Evolutionary conservation across 495 filamentous ascomycete species (phyloP).

Genomic region (Ascobolus immersus): DNA sequence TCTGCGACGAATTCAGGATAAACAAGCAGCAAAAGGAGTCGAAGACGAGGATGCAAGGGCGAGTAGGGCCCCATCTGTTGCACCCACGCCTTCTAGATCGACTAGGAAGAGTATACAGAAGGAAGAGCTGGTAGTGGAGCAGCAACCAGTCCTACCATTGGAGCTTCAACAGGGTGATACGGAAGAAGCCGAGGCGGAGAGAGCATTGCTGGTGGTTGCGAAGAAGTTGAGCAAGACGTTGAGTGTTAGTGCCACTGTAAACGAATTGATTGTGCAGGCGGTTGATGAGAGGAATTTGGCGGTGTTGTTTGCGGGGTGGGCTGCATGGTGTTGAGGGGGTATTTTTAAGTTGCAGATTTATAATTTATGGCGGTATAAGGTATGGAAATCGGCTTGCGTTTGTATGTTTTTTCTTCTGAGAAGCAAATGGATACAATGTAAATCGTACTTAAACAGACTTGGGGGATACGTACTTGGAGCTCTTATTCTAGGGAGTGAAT

Average conservation of each 20-base stretch:
- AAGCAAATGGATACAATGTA: conserved; percentile 21
- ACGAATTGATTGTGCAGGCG: conserved; percentile 87
- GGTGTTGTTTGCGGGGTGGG: conserved; percentile 72
- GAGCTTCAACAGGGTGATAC: conserved; percentile 24
- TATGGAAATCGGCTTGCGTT: conserved; percentile 16
- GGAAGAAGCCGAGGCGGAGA: conserved; percentile 73
- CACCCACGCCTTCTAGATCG: too few species aligned
- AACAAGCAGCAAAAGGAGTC: conserved; percentile 21
- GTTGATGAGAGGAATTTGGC: conserved; percentile 83
- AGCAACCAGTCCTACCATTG: conserved; percentile 10
- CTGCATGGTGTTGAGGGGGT: conserved; percentile 57
- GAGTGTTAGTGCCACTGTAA: conserved; percentile 83
- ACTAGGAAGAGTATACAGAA: neutral
- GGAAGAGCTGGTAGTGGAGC: conserved; percentile 9
- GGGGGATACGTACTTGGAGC: too few species aligned
- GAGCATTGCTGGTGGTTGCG: conserved; percentile 70
- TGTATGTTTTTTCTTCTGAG: conserved; percentile 13
- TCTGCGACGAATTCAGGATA: conserved; percentile 49
- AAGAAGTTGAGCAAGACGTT: conserved; percentile 86
- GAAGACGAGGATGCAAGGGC: neutral
- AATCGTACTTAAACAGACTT: conserved; percentile 22
- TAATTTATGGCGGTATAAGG: conserved; percentile 26
- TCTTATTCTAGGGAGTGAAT: too few species aligned
- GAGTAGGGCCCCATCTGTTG: too few species aligned
- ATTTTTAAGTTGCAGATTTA: conserved; percentile 25